Evolutionary conservation across 345 rosid species (phyloP).

Genomic region (Brassica cretica): DNA sequence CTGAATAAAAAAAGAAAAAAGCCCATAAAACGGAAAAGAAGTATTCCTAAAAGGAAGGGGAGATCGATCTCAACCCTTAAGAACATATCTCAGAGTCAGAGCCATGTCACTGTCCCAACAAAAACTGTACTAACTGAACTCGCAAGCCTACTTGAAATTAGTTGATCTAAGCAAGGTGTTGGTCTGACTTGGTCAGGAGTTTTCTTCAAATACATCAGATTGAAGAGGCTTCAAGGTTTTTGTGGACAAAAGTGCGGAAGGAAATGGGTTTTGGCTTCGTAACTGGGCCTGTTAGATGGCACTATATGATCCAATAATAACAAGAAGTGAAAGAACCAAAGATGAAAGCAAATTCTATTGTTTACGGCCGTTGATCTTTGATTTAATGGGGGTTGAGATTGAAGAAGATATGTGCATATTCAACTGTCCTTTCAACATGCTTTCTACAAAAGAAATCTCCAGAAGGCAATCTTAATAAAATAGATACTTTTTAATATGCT

Average conservation of each 20-base stretch:
- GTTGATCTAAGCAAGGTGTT: not conserved
- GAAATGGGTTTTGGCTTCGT: not conserved
- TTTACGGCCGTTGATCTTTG: not conserved
- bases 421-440: too few species aligned
- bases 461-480: too few species aligned
- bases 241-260: not conserved
- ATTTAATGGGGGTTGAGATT: too few species aligned
- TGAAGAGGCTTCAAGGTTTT: not conserved
- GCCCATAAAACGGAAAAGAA: too few species aligned
- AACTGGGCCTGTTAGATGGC: not conserved
- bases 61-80: not conserved
- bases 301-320: not conserved
- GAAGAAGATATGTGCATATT: too few species aligned
- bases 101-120: not conserved
- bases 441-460: too few species aligned
- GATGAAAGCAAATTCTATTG: not conserved
- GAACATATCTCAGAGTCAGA: not conserved
- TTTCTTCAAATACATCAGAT: not conserved
- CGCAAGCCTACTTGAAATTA: not conserved
- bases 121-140: not conserved
- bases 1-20: too few species aligned
- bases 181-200: not conserved
- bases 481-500: too few species aligned
- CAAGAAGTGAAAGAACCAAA: not conserved
- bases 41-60: too few species aligned